phyloP scores from a whole-genome alignment of 805 yeast species.

The Zygotorulaspora sp. region DNA sequence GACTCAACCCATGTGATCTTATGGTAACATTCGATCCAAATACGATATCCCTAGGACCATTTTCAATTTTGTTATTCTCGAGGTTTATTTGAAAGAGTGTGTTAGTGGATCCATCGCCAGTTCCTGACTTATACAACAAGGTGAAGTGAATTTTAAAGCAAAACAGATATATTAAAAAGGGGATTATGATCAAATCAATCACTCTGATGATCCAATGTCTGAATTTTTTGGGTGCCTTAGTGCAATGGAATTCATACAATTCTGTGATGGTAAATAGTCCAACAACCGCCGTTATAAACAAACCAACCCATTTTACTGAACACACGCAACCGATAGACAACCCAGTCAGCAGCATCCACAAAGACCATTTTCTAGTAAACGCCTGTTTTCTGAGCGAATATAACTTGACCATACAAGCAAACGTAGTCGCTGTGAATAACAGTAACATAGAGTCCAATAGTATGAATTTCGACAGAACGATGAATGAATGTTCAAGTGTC shows the following conservation, averaged over 20 bases:
- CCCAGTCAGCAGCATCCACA: slow-evolving; percentile 61
- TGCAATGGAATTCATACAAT: slow-evolving; percentile 43
- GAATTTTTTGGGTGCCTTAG: slow-evolving; percentile 37
- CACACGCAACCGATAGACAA: slow-evolving; percentile 75
- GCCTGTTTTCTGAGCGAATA: slow-evolving; percentile 51
- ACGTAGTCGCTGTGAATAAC: slow-evolving; percentile 82
- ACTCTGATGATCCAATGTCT: slow-evolving; percentile 73
- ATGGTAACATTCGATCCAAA: slow-evolving; percentile 46
- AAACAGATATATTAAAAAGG: slow-evolving; percentile 60
- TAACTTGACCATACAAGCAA: slow-evolving; percentile 67
- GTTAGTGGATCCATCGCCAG: slow-evolving; percentile 90
- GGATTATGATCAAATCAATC: slow-evolving; percentile 61
- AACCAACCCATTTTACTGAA: slow-evolving; percentile 82
- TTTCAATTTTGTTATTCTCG: slow-evolving; percentile 58
- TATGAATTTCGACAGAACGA: slow-evolving; percentile 83
- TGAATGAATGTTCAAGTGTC: slow-evolving; percentile 73
- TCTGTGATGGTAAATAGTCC: slow-evolving; percentile 58
- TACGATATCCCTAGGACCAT: slow-evolving; percentile 65
- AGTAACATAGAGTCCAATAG: slow-evolving; percentile 86
- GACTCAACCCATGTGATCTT: slow-evolving; percentile 67
- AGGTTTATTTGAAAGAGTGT: slow-evolving; percentile 87
- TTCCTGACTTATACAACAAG: slow-evolving; percentile 72
- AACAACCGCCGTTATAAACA: slow-evolving; percentile 57
- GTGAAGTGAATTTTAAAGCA: slow-evolving; percentile 80
- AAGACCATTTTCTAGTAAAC: slow-evolving; percentile 69